These are phyloP conservation scores for Helicostylum pulchrum DNA, from an alignment of 192 early-diverging fungal genomes.

Conservation along the genomic window DNA sequence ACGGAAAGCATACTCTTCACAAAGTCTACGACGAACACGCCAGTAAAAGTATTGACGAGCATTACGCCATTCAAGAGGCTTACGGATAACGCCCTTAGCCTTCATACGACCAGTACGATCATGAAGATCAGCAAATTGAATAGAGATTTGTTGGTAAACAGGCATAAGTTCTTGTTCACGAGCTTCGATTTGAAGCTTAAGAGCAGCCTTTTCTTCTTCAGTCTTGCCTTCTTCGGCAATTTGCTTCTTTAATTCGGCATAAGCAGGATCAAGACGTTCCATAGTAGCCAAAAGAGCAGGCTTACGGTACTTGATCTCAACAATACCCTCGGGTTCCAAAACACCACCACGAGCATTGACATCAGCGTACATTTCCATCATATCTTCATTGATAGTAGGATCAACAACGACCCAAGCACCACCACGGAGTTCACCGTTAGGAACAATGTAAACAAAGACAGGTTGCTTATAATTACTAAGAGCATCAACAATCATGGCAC, in stretches of 20 bases:
- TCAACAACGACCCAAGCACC: slow-evolving; percentile 98
- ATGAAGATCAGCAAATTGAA: slow-evolving; percentile 98
- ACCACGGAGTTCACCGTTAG: slow-evolving; percentile 94
- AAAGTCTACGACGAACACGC: slow-evolving; percentile 79
- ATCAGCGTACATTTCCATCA: slow-evolving; percentile 99
- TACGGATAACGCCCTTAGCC: slow-evolving; percentile 86
- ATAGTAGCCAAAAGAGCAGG: slow-evolving; percentile 89
- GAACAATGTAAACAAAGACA: slow-evolving; percentile 94
- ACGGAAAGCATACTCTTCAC: slow-evolving; percentile 74
- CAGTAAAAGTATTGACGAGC: slow-evolving; percentile 90
- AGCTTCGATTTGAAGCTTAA: slow-evolving; percentile 71
- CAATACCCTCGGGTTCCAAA: slow-evolving; percentile 94
- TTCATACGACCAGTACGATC: slow-evolving; percentile 94
- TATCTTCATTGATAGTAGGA: slow-evolving; percentile 91
- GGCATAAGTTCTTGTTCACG: slow-evolving; percentile 87
- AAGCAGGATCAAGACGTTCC: slow-evolving; percentile 85
- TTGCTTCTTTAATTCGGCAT: slow-evolving; percentile 66
- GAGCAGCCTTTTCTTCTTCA: slow-evolving; percentile 57
- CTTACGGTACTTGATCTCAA: slow-evolving; percentile 97
- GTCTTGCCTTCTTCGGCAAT: slow-evolving; percentile 52
- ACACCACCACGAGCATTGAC: slow-evolving; percentile 89
- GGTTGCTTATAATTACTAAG: slow-evolving; percentile 95
- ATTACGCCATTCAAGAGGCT: slow-evolving; percentile 74
- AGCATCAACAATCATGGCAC: slow-evolving; percentile 95
- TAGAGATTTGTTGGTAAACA: slow-evolving; percentile 87